phyloP scores from a whole-genome alignment of 2,329 filamentous ascomycete species.

The Fusarium anguioides region DNA sequence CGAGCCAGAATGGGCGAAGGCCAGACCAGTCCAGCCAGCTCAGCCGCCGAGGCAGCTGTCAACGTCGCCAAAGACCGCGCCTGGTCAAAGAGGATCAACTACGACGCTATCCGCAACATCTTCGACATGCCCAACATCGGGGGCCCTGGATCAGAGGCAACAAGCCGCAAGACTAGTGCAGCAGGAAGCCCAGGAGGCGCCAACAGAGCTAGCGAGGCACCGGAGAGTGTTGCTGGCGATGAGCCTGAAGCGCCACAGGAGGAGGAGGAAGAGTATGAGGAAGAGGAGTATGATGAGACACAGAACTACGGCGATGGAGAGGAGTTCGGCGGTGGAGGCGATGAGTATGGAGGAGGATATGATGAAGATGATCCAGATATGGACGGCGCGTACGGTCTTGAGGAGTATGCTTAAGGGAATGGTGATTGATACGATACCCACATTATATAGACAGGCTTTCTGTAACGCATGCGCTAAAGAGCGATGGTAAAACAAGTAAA shows the following conservation, averaged over 20 bases:
- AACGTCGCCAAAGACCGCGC: constrained; percentile 74
- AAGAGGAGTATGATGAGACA: constrained; percentile 52
- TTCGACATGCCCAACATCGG: constrained; percentile 61
- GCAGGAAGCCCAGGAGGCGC: constrained; percentile 52
- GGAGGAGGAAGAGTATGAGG: constrained; percentile 52
- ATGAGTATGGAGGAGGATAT: constrained; percentile 48
- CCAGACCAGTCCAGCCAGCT: constrained; percentile 72
- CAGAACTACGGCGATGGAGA: constrained; percentile 48
- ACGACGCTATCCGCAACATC: constrained; percentile 69
- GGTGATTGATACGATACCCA: constrained; percentile 39
- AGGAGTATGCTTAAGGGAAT: constrained; percentile 40
- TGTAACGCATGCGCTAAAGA: not conserved
- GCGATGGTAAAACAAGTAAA: not conserved
- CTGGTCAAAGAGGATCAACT: constrained; percentile 81
- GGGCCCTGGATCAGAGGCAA: constrained; percentile 62
- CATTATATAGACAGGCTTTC: constrained; percentile 8
- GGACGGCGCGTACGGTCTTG: constrained; percentile 52
- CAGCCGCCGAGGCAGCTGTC: constrained; percentile 75
- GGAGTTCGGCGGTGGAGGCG: constrained; percentile 49
- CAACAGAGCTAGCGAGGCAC: constrained; percentile 51
- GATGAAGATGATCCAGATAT: constrained; percentile 54
- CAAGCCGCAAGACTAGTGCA: constrained; percentile 57
- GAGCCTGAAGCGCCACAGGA: constrained; percentile 48
- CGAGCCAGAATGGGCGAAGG: constrained; percentile 71
- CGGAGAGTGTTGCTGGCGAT: constrained; percentile 52